Base-by-base conservation (phyloP, 305 asterid genomes). In the Withania somnifera region DNA sequence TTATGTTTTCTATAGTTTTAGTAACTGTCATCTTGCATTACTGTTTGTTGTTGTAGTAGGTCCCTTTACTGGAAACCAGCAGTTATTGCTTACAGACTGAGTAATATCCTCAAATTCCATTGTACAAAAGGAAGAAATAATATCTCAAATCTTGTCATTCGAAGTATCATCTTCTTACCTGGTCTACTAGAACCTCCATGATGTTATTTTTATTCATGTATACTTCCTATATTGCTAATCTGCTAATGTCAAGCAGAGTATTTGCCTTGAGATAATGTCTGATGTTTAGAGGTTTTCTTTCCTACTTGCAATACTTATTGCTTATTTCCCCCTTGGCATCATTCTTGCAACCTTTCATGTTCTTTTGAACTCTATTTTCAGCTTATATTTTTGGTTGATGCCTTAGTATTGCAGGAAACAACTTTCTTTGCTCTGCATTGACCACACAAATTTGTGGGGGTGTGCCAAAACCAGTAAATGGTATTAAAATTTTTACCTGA, bases 331-430 rank as follows among this genome's bases (percentile, higher is more conserved):
- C 17, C 26, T 1, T 9, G 63, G 19, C 26, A 30, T 51, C 80
- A 28, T 28, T 2, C 80, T 50, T 15, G 61, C 63, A 17, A 28
- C n/a, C 11, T 22, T 32, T 51, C 26, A 4, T 2, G 50, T 51
- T 47, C 36, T 58, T 73, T 15, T 52, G 30, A 78, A 77, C 51
- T 58, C 30, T 67, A 61, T 32, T 57, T 61, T 82, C 60, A 86
- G 81, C 68, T 20, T 51, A 77, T 83, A 60, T 22, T 66, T 82
- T 86, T 83, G 77, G 81, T 83, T 86, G 22, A 42, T 77, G 58
- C 30, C 80, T 63, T 92, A 95, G 99, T 87, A 89, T 95, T 82
- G 92, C 95, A 78, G 99, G 99, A 83, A 95, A 95, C 90, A 79
- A 61, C 80, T 93, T 89, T 83, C 94, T 95, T 38, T 95, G 97